Conservation (phyloP, 441 rosid species). For the Gossypium lobatum region DNA sequence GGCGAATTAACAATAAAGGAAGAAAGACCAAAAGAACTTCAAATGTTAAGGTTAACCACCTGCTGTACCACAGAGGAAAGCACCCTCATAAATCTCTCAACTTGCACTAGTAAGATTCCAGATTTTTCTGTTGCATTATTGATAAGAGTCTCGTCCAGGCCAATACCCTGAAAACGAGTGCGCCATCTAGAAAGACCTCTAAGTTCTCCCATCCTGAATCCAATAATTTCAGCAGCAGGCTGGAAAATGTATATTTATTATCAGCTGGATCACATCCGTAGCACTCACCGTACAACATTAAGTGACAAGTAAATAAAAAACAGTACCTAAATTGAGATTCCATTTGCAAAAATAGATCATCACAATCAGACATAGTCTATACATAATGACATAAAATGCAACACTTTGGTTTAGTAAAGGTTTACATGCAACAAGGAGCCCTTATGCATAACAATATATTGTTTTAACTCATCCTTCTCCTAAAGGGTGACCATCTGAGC, state of each 20-base stretch:
- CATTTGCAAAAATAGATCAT: neutral
- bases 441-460: neutral
- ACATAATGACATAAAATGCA: neutral
- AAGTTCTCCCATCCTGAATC: constrained; percentile 91
- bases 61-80: constrained; percentile 81
- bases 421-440: neutral
- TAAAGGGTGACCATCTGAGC: neutral
- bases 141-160: constrained; percentile 74
- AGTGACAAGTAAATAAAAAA: constrained; percentile 5
- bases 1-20: neutral
- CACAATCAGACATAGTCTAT: neutral
- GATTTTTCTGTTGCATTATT: constrained; percentile 66
- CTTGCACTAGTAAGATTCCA: constrained; percentile 75
- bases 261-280: constrained; percentile 23
- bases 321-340: neutral
- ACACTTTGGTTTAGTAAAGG: neutral
- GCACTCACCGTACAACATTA: neutral
- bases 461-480: neutral
- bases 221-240: constrained; percentile 97
- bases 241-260: constrained; percentile 38
- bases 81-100: constrained; percentile 78
- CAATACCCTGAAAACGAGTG: constrained; percentile 71
- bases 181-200: constrained; percentile 94
- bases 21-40: neutral
- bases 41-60: constrained; percentile 55